Evolutionary conservation across 148 eudicot species (phyloP).

Genomic region (Camellia lanceoleosa): DNA sequence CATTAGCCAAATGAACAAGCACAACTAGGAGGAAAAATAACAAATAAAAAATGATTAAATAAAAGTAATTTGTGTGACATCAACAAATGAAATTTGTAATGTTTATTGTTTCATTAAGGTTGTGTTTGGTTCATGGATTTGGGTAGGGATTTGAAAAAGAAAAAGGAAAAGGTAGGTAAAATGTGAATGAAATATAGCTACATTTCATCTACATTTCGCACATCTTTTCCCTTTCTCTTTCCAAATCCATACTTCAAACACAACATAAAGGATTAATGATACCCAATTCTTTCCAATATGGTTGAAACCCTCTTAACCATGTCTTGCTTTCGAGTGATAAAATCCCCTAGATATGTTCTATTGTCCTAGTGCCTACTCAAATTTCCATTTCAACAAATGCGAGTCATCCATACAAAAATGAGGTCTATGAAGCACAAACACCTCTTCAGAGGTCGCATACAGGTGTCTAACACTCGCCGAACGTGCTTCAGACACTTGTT

Average conservation of each 20-base stretch:
- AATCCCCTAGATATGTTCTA: not conserved
- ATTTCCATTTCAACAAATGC: not conserved
- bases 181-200: too few relatives aligned
- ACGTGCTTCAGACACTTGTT: too few relatives aligned
- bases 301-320: not conserved
- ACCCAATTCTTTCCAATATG: not conserved
- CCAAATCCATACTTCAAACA: too few relatives aligned
- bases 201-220: too few relatives aligned
- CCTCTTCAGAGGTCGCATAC: too few relatives aligned
- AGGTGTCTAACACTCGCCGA: too few relatives aligned
- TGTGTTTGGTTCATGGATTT: too few relatives aligned
- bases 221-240: too few relatives aligned
- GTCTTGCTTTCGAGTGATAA: not conserved
- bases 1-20: not conserved
- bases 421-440: too few relatives aligned
- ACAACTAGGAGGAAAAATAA: not conserved
- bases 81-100: not conserved
- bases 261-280: not conserved
- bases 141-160: too few relatives aligned
- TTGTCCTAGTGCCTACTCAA: not conserved
- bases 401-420: not conserved
- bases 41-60: not conserved
- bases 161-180: too few relatives aligned
- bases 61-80: not conserved
- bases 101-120: not conserved